A percentile compares a stretch with the other conserved stretches of the same genome.
Conservation (phyloP, 2,329 filamentous ascomycete species). For the Aspergillaceae sp. region DNA sequence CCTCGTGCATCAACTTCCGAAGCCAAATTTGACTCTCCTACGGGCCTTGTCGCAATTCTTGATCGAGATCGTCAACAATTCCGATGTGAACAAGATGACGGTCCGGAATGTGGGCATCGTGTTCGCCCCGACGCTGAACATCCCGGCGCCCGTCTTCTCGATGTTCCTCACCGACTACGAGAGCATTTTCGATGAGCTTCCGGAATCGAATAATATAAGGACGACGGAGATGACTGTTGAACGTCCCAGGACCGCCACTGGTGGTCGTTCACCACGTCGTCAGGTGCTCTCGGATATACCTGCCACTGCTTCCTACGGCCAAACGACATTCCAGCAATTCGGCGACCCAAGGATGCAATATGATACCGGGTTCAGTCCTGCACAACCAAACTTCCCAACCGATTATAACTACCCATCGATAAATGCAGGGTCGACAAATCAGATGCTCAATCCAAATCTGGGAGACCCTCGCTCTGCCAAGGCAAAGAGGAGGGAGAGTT, state of each 20-base stretch:
- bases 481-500: constrained; percentile 41
- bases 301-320: constrained; percentile 44
- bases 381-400: constrained; percentile 18
- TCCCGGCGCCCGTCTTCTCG: constrained; percentile 88
- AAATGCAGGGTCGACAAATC: constrained; percentile 26
- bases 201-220: constrained; percentile 33
- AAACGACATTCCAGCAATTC: constrained; percentile 12
- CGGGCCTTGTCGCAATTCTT: constrained; percentile 80
- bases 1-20: constrained; percentile 71
- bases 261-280: constrained; percentile 54
- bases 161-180: constrained; percentile 87
- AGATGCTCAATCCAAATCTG: constrained; percentile 31
- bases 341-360: too few relatives aligned
- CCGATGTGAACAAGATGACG: constrained; percentile 93
- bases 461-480: constrained; percentile 32
- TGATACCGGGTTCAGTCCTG: too few relatives aligned
- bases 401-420: constrained; percentile 15
- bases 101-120: constrained; percentile 96
- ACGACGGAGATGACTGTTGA: constrained; percentile 37
- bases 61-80: constrained; percentile 84
- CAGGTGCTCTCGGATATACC: constrained; percentile 61
- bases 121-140: constrained; percentile 93
- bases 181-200: constrained; percentile 67
- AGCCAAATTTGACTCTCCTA: constrained; percentile 70
- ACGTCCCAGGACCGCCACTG: constrained; percentile 42